These are phyloP conservation scores for Geosmithia flava DNA, from an alignment of 2,329 filamentous ascomycete genomes.

Conservation along the genomic window DNA sequence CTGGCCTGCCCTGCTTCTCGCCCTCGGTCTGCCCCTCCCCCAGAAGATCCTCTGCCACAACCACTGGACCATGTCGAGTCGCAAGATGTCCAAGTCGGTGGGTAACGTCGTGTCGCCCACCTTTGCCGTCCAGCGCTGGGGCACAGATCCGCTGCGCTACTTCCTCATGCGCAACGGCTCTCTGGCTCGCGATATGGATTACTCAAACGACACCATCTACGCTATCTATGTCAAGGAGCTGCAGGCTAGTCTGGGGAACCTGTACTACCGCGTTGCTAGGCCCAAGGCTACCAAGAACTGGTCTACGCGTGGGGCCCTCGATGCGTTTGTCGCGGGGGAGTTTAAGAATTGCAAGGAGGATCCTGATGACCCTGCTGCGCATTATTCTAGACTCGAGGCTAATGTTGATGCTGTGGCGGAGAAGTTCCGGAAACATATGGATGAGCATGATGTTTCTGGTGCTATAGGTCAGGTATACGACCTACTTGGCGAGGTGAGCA, in stretches of 20 bases:
- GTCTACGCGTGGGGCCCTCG: constrained; percentile 50
- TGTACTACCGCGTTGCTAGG: constrained; percentile 58
- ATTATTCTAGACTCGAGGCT: constrained; percentile 13
- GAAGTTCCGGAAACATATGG: constrained; percentile 42
- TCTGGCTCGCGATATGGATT: constrained; percentile 67
- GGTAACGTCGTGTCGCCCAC: constrained; percentile 95
- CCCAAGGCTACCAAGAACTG: constrained; percentile 43
- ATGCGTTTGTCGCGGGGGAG: constrained; percentile 10
- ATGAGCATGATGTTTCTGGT: constrained; percentile 45
- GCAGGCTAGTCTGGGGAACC: constrained; percentile 67
- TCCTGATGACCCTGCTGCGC: neutral
- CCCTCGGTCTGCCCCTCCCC: constrained; percentile 66
- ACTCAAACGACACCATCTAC: constrained; percentile 68
- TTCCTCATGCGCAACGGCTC: constrained; percentile 76
- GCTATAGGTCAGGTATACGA: constrained; percentile 56
- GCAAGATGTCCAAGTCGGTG: constrained; percentile 94
- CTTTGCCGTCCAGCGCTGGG: constrained; percentile 80
- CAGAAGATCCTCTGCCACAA: constrained; percentile 76
- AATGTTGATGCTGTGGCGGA: constrained; percentile 8
- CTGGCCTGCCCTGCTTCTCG: constrained; percentile 94
- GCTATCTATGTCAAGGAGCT: constrained; percentile 69
- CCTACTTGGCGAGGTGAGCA: constrained; percentile 42
- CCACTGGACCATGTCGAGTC: constrained; percentile 85
- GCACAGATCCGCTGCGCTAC: constrained; percentile 77
- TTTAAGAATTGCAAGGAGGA: constrained; percentile 7